Evolutionary conservation across 768 basidiomycete species (phyloP).

Genomic region (Dacryopinax primogenitus): DNA sequence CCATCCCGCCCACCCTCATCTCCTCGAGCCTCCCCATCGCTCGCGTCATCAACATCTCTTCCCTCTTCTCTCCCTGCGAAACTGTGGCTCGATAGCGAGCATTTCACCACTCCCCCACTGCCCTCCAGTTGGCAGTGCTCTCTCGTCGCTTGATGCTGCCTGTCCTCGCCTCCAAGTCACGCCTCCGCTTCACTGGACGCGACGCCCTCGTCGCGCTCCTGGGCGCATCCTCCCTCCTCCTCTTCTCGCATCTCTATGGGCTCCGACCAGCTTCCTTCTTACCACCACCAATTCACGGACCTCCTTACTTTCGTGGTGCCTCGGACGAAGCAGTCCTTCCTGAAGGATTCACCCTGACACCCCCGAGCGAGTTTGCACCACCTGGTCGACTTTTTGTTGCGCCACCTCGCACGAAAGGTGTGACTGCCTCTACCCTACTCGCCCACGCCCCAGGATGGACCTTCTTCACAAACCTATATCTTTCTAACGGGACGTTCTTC

Average conservation of each 20-base stretch:
- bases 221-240: constrained; percentile 2
- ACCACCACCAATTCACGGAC: not conserved
- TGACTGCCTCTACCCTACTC: constrained; percentile 45
- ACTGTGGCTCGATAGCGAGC: too few species aligned
- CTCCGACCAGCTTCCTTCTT: not conserved
- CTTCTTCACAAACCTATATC: constrained; percentile 66
- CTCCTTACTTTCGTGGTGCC: not conserved
- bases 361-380: not conserved
- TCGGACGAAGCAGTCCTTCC: not conserved
- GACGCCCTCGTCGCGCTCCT: constrained; percentile 2
- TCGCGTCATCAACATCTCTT: not conserved
- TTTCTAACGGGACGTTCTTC: constrained; percentile 69
- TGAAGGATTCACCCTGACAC: not conserved
- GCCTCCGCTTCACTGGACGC: not conserved
- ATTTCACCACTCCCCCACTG: not conserved
- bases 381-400: not conserved
- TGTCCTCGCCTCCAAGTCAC: not conserved
- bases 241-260: not conserved
- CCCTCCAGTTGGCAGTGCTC: not conserved
- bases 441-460: constrained; percentile 77
- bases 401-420: not conserved
- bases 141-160: not conserved
- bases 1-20: not conserved
- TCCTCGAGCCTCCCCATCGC: not conserved
- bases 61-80: not conserved